Evolutionary conservation across 2,329 filamentous ascomycete genomes (phyloP), one percentile per base, ranked within the genome.

Genomic region (Curvularia eragrostidis): DNA sequence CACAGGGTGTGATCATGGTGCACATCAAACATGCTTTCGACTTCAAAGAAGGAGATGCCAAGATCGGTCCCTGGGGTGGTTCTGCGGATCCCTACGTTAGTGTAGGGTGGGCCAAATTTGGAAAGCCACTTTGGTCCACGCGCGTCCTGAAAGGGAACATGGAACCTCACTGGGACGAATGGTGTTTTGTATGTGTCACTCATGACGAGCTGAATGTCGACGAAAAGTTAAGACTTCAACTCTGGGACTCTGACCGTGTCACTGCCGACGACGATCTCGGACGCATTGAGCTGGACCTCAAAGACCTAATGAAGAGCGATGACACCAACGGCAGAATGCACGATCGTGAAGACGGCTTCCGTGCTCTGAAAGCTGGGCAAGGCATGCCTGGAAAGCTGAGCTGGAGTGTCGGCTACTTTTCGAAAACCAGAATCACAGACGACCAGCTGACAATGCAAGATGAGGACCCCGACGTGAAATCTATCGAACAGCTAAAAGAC

Each of bases 81-180:
- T 85, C 86, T 5, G 86, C 88, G 9, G 90, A 93, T 73, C 82
- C 87, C 0, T 92, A 92, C 62, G 84, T 91, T 15, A 87, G 87
- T 1, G 86, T 91, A 7, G 88, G 86, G 1, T 93, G 89, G 89
- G 89, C 88, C 21, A 93, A 92, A 70, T 91, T 91, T 70, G 89
- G 89, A 51, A 90, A 89, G 67, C 85, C 85, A 48, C 80, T 89
- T 56, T 88, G 78, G 70, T 88, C 82, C 51, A 91, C 89, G 0
- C 83, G 89, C 48, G 83, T 92, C 41, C 81, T 91, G 21, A 74
- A 82, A 38, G 81, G 82, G 1, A 87, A 91, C 46, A 88, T 90
- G 80, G 80, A 89, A 28, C 90, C 90, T 0, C 80, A 79, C 44
- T 92, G 89, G 89, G 82, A 90, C 32, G 90, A 93, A 72, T 89